Percentiles rank a stretch among this genome's conserved stretches.
These are phyloP conservation scores for Eremomyces bilateralis DNA, from an alignment of 495 filamentous ascomycete species.

Conservation along the genomic window DNA sequence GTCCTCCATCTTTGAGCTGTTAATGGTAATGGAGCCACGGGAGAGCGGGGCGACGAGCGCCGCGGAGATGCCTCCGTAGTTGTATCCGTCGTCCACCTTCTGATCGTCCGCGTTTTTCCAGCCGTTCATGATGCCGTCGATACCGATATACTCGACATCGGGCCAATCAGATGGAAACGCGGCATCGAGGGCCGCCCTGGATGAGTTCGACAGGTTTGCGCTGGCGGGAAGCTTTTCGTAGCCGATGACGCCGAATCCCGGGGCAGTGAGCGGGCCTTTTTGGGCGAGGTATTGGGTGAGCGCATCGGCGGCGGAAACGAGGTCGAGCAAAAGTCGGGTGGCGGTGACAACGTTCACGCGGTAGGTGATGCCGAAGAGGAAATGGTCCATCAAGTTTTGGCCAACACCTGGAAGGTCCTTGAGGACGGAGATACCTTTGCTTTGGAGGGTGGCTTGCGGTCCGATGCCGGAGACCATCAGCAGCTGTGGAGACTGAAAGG, in stretches of 20 bases:
- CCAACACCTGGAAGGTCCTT: conserved; percentile 28
- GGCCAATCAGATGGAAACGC: conserved; percentile 31
- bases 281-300: conserved; percentile 13
- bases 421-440: conserved; percentile 15
- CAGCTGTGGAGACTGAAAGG: conserved; percentile 17
- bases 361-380: conserved; percentile 8
- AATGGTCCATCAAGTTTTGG: conserved; percentile 28
- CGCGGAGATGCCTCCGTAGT: conserved; percentile 22
- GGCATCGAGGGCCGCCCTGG: not conserved
- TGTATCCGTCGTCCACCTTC: conserved; percentile 19
- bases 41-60: conserved; percentile 26
- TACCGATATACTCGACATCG: conserved; percentile 2
- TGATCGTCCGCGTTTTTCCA: conserved; percentile 5
- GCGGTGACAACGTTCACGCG: conserved; percentile 7
- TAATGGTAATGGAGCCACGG: conserved; percentile 32
- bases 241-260: conserved; percentile 22
- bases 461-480: conserved; percentile 9
- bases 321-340: conserved; percentile 19
- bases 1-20: conserved; percentile 19
- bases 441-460: conserved; percentile 9
- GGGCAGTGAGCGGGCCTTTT: conserved; percentile 1
- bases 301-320: conserved; percentile 8
- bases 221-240: conserved; percentile 30
- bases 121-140: conserved; percentile 3
- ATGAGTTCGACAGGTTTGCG: no score